These are phyloP conservation scores for Bipolaris gigantea DNA, from an alignment of 2,329 filamentous ascomycete species.

Conservation along the genomic window DNA sequence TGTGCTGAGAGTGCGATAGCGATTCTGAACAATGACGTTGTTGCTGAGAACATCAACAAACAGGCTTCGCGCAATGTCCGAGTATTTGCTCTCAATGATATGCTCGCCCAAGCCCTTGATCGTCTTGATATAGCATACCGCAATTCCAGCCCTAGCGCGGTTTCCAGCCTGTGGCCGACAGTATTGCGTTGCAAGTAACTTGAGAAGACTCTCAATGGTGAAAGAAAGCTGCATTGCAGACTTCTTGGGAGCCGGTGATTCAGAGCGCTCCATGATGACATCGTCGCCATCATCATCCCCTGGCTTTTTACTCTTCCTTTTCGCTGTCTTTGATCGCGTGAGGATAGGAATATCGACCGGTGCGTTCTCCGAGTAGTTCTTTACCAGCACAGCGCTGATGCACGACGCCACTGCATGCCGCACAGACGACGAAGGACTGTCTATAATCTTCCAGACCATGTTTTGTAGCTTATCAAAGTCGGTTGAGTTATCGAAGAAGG, in stretches of 20 bases:
- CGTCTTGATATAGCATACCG: conserved; percentile 82
- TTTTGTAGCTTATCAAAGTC: conserved; percentile 90
- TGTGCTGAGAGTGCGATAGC: conserved; percentile 83
- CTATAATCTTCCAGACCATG: conserved; percentile 82
- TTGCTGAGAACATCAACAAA: conserved; percentile 79
- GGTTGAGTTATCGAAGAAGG: conserved; percentile 81
- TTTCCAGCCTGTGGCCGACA: conserved; percentile 77
- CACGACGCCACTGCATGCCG: conserved; percentile 85
- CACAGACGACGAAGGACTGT: conserved; percentile 73
- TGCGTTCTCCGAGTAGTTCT: conserved; percentile 69
- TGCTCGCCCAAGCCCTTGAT: conserved; percentile 78
- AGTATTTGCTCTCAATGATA: conserved; percentile 80
- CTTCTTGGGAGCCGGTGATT: conserved; percentile 76
- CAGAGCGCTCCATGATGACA: conserved; percentile 65
- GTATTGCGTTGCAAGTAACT: conserved; percentile 78
- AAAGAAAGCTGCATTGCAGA: conserved; percentile 70
- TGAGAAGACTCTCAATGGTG: conserved; percentile 75
- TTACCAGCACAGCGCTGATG: conserved; percentile 79
- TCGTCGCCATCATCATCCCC: conserved; percentile 71
- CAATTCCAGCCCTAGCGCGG: conserved; percentile 77
- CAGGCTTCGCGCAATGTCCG: conserved; percentile 77
- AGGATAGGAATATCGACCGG: conserved; percentile 44
- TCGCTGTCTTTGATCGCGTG: conserved; percentile 62
- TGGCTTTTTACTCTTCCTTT: conserved; percentile 72
- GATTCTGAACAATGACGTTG: conserved; percentile 74